phyloP scores from a whole-genome alignment of 208 protist genomes.

The Leishmania tarentolae region DNA sequence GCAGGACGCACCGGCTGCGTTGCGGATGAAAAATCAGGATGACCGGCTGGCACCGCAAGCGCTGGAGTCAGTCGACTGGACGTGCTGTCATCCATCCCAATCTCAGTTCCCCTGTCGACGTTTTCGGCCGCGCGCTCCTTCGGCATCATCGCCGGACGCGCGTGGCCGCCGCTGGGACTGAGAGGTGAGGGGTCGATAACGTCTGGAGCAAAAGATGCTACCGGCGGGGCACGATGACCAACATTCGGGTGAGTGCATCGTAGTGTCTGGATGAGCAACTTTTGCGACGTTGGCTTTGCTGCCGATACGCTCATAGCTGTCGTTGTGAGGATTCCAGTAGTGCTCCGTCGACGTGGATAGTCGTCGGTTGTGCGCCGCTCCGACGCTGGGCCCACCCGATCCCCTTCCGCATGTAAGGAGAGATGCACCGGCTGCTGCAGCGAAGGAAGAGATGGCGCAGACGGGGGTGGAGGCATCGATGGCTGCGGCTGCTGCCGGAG shows the following conservation, averaged over 20 bases:
- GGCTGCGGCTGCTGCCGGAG: not conserved
- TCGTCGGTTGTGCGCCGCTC: conserved; percentile 11
- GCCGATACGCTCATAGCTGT: not conserved
- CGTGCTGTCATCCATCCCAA: not conserved
- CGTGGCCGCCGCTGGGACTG: not conserved
- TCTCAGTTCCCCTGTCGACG: not conserved
- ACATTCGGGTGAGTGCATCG: not conserved
- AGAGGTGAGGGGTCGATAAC: not conserved
- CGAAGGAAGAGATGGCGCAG: not conserved
- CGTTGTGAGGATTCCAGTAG: not conserved
- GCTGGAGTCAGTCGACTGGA: not conserved
- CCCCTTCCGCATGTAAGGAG: not conserved
- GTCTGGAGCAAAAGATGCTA: not conserved
- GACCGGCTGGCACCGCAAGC: not conserved
- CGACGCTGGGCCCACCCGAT: not conserved
- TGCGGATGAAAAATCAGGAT: not conserved
- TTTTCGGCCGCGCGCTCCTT: not conserved
- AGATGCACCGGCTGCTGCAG: not conserved
- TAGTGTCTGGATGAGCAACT: conserved; percentile 2
- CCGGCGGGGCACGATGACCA: not conserved
- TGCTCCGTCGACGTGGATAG: conserved; percentile 13
- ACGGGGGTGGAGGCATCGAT: not conserved
- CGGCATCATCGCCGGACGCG: not conserved
- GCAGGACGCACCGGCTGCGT: not conserved
- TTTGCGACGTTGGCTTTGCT: conserved; percentile 7